A percentile compares a stretch with the other conserved stretches of the same genome.
These are phyloP conservation scores for Cystoderma amianthinum DNA, from an alignment of 768 basidiomycete species.

Conservation along the genomic window DNA sequence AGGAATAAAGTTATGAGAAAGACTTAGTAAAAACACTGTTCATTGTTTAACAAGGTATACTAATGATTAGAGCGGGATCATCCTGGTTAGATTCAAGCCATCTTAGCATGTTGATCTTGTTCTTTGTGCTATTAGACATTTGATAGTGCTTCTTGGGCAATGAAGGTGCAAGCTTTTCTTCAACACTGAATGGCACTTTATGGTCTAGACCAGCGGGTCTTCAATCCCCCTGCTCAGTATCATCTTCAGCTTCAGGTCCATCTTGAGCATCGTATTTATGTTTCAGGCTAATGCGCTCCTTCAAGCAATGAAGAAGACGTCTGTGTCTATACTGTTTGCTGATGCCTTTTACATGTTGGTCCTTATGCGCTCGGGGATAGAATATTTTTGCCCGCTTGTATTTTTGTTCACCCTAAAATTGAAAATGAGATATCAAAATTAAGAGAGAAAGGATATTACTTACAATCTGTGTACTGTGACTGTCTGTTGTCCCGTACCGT, in stretches of 20 bases:
- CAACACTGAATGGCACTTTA: background rate
- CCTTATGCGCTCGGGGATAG: conserved; percentile 4
- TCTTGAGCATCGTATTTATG: too few relatives aligned
- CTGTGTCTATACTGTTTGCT: background rate
- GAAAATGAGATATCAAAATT: background rate
- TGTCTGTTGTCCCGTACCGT: conserved; percentile 6
- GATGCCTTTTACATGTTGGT: background rate
- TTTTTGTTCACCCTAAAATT: conserved; percentile 7
- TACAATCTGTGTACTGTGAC: conserved; percentile 3
- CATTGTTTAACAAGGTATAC: background rate
- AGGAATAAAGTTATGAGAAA: conserved; percentile 5
- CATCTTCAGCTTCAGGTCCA: background rate
- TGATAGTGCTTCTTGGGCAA: background rate
- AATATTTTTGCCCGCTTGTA: conserved; percentile 4
- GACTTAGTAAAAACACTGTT: background rate
- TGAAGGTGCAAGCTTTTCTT: background rate
- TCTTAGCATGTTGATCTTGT: background rate
- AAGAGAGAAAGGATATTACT: background rate
- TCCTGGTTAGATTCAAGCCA: background rate
- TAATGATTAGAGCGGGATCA: background rate
- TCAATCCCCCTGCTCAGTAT: background rate
- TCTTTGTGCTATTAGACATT: background rate
- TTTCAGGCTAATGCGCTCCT: background rate
- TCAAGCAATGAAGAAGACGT: background rate
- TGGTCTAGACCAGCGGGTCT: background rate